Conservation (phyloP, 78 protist genomes). For the Ministeria vibrans region DNA sequence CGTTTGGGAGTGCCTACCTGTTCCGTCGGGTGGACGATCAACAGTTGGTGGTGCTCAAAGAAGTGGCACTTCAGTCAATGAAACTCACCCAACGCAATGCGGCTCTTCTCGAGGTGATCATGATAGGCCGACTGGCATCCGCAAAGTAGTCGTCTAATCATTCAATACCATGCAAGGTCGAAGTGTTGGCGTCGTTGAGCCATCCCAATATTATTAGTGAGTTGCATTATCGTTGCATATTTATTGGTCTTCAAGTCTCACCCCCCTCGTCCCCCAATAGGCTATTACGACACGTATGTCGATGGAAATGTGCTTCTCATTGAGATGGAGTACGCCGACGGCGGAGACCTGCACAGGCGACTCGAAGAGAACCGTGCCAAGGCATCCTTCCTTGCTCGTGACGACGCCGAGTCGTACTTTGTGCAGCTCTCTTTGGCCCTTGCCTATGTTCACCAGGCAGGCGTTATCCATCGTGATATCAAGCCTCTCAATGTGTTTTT, state of each 20-base stretch:
- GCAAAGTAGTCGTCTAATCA: too few species aligned
- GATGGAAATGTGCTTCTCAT: conserved; percentile 36
- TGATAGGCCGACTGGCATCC: too few species aligned
- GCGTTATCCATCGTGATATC: background rate
- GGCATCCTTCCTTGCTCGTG: background rate
- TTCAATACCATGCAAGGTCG: too few species aligned
- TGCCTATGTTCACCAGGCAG: background rate
- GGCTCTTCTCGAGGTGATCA: conserved; percentile 41
- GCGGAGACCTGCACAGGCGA: conserved; percentile 20
- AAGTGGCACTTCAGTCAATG: conserved; percentile 33
- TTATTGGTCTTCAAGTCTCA: too few species aligned
- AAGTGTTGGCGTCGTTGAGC: conserved; percentile 38
- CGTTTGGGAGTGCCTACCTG: conserved; percentile 23
- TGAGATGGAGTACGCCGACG: conserved; percentile 34
- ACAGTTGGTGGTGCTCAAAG: conserved; percentile 35
- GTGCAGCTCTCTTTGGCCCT: background rate
- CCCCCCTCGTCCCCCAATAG: too few species aligned
- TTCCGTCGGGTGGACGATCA: background rate
- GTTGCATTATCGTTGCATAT: too few species aligned
- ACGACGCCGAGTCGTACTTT: background rate
- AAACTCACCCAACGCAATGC: conserved; percentile 24
- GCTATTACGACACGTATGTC: conserved; percentile 35
- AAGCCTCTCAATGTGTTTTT: background rate
- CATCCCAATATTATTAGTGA: conserved; percentile 35
- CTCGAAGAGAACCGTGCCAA: background rate